Evolutionary conservation across 164 flowering plant species (phyloP).

Genomic region (Annona squamosa): DNA sequence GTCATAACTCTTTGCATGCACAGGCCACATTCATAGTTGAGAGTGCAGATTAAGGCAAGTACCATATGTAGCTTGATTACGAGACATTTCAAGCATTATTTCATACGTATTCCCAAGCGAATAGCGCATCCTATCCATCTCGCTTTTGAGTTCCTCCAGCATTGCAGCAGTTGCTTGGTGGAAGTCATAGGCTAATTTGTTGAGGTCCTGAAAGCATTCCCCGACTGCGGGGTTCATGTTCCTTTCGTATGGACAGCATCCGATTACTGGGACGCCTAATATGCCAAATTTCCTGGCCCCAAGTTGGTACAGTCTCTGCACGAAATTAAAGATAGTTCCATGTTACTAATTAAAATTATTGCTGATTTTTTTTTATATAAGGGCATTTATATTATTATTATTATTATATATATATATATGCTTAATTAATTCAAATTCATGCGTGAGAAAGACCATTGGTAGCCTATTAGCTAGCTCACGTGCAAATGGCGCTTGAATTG

Average conservation of each 20-base stretch:
- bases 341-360: no score
- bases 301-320: constrained; percentile 25
- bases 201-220: constrained; percentile 29
- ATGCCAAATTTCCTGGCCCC: constrained; percentile 55
- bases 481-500: no score
- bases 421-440: no score
- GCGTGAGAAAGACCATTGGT: no score
- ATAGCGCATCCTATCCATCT: constrained; percentile 35
- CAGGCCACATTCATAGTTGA: no score
- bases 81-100: not conserved
- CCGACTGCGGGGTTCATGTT: constrained; percentile 8
- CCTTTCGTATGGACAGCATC: constrained; percentile 47
- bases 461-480: no score
- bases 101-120: constrained; percentile 36
- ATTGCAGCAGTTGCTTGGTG: constrained; percentile 9
- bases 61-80: constrained; percentile 24
- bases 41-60: not conserved
- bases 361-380: no score
- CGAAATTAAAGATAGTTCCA: not conserved
- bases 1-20: no score
- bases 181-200: constrained; percentile 26
- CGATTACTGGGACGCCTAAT: constrained; percentile 37
- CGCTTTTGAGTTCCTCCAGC: constrained; percentile 29
- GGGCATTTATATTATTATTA: no score
- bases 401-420: no score